Evolutionary conservation across 2,329 filamentous ascomycete genomes (phyloP).

Genomic region (Penicillium sp.): DNA sequence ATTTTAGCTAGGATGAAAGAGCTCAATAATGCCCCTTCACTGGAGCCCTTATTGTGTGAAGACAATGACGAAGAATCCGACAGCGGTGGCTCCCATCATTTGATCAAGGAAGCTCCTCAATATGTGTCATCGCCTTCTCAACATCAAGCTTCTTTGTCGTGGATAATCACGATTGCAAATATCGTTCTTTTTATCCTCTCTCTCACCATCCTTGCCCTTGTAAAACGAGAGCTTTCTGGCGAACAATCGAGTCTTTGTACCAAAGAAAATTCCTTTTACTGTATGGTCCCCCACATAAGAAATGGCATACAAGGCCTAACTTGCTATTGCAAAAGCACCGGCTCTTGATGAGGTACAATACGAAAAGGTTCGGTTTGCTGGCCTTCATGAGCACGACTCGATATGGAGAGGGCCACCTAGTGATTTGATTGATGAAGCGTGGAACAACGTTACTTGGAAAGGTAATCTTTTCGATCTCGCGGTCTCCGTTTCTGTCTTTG

Average conservation of each 20-base stretch:
- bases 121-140: neutral
- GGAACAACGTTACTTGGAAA: slow-evolving; percentile 1
- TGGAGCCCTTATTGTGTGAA: neutral
- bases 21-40: neutral
- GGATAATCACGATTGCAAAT: neutral
- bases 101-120: neutral
- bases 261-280: neutral
- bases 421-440: neutral
- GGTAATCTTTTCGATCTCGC: neutral
- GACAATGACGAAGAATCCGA: neutral
- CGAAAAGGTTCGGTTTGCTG: neutral
- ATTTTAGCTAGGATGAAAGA: slow-evolving; percentile 1
- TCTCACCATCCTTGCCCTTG: neutral
- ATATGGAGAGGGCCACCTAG: neutral
- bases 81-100: neutral
- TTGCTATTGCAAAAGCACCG: neutral
- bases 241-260: neutral
- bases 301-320: neutral
- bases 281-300: neutral
- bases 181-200: neutral
- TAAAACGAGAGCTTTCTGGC: neutral
- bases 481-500: no score
- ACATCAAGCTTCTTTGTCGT: neutral
- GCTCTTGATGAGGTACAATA: neutral
- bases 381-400: neutral